Conservation (phyloP, 208 protist genomes). For the Crithidia expoeki region DNA sequence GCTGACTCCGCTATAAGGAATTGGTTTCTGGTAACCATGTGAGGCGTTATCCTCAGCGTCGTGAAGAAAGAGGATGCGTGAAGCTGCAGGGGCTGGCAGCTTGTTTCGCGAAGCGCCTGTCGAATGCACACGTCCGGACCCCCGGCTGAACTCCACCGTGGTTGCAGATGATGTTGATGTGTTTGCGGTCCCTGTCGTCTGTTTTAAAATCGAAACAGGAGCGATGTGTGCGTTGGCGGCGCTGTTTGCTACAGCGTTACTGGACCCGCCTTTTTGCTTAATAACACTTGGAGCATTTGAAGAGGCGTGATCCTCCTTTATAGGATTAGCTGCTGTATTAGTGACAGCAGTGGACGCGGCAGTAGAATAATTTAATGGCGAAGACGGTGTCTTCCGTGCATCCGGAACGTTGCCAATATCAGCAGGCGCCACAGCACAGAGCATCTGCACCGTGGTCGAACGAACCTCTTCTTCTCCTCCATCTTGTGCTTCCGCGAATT, state of each 20-base stretch:
- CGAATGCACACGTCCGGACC: background rate
- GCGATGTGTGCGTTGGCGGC: background rate
- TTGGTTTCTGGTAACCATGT: background rate
- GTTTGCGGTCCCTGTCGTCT: background rate
- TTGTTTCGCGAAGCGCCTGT: background rate
- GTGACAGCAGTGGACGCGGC: too few relatives aligned
- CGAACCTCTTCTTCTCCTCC: too few relatives aligned
- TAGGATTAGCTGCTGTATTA: too few relatives aligned
- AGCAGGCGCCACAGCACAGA: too few relatives aligned
- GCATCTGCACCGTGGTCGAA: too few relatives aligned
- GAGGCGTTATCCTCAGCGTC: background rate
- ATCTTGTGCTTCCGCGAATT: too few relatives aligned
- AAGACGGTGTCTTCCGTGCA: too few relatives aligned
- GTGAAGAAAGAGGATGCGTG: slow-evolving; percentile 9
- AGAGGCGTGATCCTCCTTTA: too few relatives aligned
- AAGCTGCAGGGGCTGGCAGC: background rate
- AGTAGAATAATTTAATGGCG: too few relatives aligned
- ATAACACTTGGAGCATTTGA: background rate
- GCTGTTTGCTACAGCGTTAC: background rate
- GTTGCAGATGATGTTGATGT: background rate
- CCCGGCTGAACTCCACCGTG: background rate
- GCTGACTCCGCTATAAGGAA: background rate
- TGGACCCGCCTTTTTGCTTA: background rate
- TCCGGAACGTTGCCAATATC: too few relatives aligned
- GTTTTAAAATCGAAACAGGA: background rate